These are phyloP conservation scores for Zygosaccharomyces pseudobailii DNA, from an alignment of 1,139 yeast species.

Conservation along the genomic window DNA sequence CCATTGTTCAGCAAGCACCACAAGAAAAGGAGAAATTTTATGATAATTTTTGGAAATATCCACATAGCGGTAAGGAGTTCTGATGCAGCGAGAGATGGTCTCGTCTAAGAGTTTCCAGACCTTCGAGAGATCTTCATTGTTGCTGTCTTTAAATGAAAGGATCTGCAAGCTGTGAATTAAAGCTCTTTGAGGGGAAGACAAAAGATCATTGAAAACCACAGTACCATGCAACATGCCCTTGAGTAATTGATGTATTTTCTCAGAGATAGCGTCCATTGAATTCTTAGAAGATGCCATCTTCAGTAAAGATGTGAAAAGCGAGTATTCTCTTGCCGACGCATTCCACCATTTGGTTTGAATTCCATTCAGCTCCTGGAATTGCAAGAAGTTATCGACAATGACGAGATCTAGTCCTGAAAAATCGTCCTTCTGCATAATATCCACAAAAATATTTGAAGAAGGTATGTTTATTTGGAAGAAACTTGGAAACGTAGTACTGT, in stretches of 20 bases:
- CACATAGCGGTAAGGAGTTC: slow-evolving; percentile 77
- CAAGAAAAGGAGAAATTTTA: slow-evolving; percentile 58
- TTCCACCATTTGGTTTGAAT: slow-evolving; percentile 63
- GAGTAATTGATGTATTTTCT: slow-evolving; percentile 39
- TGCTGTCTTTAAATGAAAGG: slow-evolving; percentile 12
- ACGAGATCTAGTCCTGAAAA: slow-evolving; percentile 50
- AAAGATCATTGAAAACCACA: slow-evolving; percentile 45
- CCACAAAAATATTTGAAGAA: slow-evolving; percentile 34
- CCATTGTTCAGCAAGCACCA: slow-evolving; percentile 71
- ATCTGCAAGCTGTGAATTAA: slow-evolving; percentile 40
- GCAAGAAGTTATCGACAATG: slow-evolving; percentile 44
- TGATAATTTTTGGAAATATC: slow-evolving; percentile 51
- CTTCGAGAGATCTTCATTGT: slow-evolving; percentile 21
- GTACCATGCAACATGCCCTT: slow-evolving; percentile 41
- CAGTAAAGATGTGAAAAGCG: slow-evolving; percentile 58
- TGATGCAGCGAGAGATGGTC: slow-evolving; percentile 60
- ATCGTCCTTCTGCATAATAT: slow-evolving; percentile 30
- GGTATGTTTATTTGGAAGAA: slow-evolving; percentile 30
- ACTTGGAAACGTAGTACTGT: slow-evolving; percentile 34
- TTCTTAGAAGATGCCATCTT: slow-evolving; percentile 42
- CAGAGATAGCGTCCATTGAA: slow-evolving; percentile 30
- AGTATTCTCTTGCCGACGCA: slow-evolving; percentile 39
- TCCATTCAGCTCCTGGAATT: slow-evolving; percentile 37
- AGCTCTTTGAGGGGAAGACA: slow-evolving; percentile 44
- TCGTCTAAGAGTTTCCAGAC: slow-evolving; percentile 70